These are phyloP conservation scores for Cavenderia fasciculata DNA, from an alignment of 78 protist species.

Conservation along the genomic window DNA sequence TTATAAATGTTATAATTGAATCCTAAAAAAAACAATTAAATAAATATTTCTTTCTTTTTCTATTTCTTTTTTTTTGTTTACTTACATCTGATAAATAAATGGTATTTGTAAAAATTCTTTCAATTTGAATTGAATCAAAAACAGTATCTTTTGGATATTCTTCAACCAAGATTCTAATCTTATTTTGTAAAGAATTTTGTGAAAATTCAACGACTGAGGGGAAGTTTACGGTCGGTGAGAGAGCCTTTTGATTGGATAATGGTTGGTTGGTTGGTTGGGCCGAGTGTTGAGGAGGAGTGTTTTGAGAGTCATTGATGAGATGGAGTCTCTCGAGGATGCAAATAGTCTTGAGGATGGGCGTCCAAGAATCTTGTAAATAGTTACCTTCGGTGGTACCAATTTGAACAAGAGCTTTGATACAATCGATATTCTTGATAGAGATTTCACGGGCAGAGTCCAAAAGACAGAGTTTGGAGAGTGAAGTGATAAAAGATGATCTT, in stretches of 20 bases:
- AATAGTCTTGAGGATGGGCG: conserved; percentile 77
- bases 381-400: conserved; percentile 93
- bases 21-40: too few species aligned
- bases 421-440: conserved; percentile 88
- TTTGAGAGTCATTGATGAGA: conserved; percentile 47
- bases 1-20: conserved; percentile 93
- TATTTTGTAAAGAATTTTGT: background rate
- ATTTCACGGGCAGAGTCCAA: conserved; percentile 79
- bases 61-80: too few species aligned
- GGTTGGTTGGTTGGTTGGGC: background rate
- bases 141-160: conserved; percentile 45
- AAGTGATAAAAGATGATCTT: conserved; percentile 93
- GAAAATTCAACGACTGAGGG: background rate
- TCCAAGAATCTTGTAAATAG: conserved; percentile 88
- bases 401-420: conserved; percentile 83
- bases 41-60: too few species aligned
- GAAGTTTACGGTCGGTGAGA: background rate
- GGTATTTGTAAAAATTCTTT: conserved; percentile 77
- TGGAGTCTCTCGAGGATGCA: conserved; percentile 90
- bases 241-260: background rate
- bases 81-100: conserved; percentile 12
- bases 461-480: conserved; percentile 92
- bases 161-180: conserved; percentile 1
- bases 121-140: conserved; percentile 55
- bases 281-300: background rate